Conservation (phyloP, 768 basidiomycete genomes). For the Russula virescens region DNA sequence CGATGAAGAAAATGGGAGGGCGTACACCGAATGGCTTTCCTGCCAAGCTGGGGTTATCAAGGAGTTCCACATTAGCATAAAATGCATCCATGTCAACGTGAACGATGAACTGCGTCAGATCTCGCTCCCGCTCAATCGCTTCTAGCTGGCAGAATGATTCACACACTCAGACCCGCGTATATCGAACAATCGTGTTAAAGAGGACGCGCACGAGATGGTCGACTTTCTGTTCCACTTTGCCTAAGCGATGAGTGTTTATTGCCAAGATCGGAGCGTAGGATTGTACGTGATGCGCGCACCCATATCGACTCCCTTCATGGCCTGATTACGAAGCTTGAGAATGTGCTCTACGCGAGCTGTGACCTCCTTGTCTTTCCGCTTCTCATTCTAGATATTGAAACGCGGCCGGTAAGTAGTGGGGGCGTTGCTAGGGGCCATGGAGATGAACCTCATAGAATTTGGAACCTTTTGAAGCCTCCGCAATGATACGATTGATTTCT, state of each 20-base stretch:
- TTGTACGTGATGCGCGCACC: conserved; percentile 37
- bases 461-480: conserved; percentile 87
- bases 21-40: conserved; percentile 72
- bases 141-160: conserved; percentile 40
- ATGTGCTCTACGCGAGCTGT: conserved; percentile 70
- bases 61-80: conserved; percentile 73
- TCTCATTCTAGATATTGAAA: conserved; percentile 60
- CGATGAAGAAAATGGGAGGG: not conserved
- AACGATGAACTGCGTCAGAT: conserved; percentile 79
- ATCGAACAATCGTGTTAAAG: not conserved
- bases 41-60: conserved; percentile 54
- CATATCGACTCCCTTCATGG: conserved; percentile 46
- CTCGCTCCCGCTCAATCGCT: conserved; percentile 68
- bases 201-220: conserved; percentile 58
- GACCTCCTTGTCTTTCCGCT: conserved; percentile 80
- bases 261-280: not conserved
- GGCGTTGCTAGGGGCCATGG: not conserved
- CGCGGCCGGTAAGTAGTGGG: not conserved
- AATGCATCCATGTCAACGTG: conserved; percentile 98
- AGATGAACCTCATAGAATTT: conserved; percentile 79
- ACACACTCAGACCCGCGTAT: not conserved
- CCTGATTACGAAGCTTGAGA: conserved; percentile 57
- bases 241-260: conserved; percentile 30
- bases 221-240: conserved; percentile 54
- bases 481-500: conserved; percentile 84